Evolutionary conservation across 2,329 filamentous ascomycete species (phyloP).

Genomic region (Fonsecaea pedrosoi): DNA sequence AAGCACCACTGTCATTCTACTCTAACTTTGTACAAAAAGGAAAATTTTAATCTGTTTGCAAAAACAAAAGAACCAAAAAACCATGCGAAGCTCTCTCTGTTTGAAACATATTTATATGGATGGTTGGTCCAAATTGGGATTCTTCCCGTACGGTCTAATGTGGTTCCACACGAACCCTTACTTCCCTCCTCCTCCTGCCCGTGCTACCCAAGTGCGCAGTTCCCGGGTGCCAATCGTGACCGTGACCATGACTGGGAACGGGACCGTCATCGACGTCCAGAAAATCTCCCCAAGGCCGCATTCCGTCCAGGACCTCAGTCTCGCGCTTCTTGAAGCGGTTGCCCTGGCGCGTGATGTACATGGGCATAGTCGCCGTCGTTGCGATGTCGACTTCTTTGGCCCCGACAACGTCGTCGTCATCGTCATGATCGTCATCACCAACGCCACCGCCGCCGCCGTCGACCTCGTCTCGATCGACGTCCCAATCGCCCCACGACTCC

Average conservation of each 20-base stretch:
- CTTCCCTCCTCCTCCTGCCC: constrained; percentile 20
- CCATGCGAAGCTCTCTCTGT: background rate
- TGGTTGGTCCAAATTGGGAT: too few relatives aligned
- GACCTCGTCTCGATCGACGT: constrained; percentile 54
- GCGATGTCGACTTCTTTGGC: background rate
- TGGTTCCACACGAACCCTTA: constrained; percentile 33
- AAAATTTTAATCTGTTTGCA: background rate
- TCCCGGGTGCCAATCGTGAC: background rate
- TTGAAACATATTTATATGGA: background rate
- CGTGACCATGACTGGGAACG: background rate
- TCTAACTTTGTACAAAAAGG: constrained; percentile 1
- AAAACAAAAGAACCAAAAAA: background rate
- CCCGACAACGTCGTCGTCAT: constrained; percentile 47
- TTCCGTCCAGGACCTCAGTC: constrained; percentile 36
- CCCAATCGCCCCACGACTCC: constrained; percentile 49
- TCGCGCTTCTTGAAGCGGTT: constrained; percentile 37
- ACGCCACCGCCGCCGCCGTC: constrained; percentile 45
- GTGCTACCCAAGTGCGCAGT: too few relatives aligned
- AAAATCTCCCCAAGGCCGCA: constrained; percentile 37
- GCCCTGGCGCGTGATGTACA: constrained; percentile 29
- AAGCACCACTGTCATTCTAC: constrained; percentile 3
- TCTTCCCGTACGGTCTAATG: background rate
- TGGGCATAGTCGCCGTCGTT: background rate
- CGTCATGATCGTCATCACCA: background rate
- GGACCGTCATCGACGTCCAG: constrained; percentile 27